A percentile compares a stretch with the other conserved stretches of the same genome.
These are phyloP conservation scores for Annulohypoxylon truncatum DNA, from an alignment of 2,329 filamentous ascomycete genomes.

Conservation along the genomic window DNA sequence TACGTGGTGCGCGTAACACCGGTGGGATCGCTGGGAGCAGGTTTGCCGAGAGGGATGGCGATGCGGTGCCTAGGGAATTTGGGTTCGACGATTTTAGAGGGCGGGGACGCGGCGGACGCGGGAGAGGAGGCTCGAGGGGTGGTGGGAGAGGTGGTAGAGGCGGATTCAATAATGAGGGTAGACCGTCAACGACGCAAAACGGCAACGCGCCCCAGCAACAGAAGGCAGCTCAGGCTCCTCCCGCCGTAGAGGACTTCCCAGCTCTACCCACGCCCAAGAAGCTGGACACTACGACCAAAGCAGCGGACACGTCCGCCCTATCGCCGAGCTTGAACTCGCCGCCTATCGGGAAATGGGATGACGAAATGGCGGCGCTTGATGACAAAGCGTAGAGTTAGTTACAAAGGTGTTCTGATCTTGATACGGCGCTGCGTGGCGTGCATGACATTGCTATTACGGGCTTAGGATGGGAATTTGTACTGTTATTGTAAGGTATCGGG, in stretches of 20 bases:
- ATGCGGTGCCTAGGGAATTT: constrained; percentile 44
- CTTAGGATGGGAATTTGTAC: not conserved
- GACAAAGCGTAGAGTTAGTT: constrained; percentile 41
- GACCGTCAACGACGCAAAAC: constrained; percentile 25
- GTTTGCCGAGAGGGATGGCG: constrained; percentile 53
- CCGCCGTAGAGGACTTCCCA: constrained; percentile 55
- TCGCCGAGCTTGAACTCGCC: constrained; percentile 52
- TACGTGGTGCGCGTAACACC: constrained; percentile 54
- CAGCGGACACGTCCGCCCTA: constrained; percentile 35
- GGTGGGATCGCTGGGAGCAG: constrained; percentile 55
- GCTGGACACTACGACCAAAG: constrained; percentile 43
- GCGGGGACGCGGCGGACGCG: constrained; percentile 49
- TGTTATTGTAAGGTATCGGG: constrained; percentile 12
- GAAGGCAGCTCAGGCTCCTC: constrained; percentile 48
- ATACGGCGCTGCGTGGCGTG: not conserved
- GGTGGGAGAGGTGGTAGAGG: constrained; percentile 47
- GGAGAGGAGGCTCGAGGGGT: constrained; percentile 43
- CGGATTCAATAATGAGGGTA: constrained; percentile 41
- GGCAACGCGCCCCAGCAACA: constrained; percentile 37
- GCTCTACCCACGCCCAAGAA: constrained; percentile 52
- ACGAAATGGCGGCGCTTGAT: constrained; percentile 67
- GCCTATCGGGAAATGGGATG: constrained; percentile 64
- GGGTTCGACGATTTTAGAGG: constrained; percentile 51
- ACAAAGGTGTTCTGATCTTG: not conserved
- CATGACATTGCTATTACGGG: not conserved